A percentile compares a stretch with the other conserved stretches of the same genome.
These are phyloP conservation scores for Petrea volubilis DNA, from an alignment of 257 asterid genomes.

Conservation along the genomic window DNA sequence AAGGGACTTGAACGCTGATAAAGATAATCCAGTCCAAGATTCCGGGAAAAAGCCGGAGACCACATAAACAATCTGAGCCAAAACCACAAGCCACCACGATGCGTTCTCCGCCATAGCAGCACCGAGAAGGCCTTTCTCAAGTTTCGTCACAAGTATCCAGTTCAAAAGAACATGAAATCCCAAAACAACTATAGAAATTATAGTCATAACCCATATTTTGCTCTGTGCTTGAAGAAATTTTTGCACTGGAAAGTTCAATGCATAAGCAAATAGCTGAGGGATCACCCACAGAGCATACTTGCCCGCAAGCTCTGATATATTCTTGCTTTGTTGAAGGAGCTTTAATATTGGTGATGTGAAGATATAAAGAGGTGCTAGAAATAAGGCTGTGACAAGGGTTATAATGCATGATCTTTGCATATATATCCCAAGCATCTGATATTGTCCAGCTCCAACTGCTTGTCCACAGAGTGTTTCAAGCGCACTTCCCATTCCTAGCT, in stretches of 20 bases:
- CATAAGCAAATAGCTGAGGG: constrained; percentile 80
- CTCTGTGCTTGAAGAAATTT: constrained; percentile 89
- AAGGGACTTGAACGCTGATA: constrained; percentile 60
- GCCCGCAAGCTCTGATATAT: constrained; percentile 61
- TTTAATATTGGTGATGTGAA: constrained; percentile 58
- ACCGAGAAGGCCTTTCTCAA: constrained; percentile 61
- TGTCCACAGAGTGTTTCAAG: constrained; percentile 90
- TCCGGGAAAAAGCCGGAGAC: constrained; percentile 69
- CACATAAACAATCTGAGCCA: constrained; percentile 71
- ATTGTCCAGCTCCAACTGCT: constrained; percentile 78
- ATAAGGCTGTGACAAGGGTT: constrained; percentile 45
- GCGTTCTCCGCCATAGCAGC: constrained; percentile 83
- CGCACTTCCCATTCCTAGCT: constrained; percentile 98
- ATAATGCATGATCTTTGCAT: constrained; percentile 78
- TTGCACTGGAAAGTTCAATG: constrained; percentile 74
- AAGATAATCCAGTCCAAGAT: constrained; percentile 82
- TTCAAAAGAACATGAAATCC: constrained; percentile 61
- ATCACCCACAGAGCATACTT: constrained; percentile 65
- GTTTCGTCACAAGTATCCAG: constrained; percentile 63
- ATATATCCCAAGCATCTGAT: constrained; percentile 67
- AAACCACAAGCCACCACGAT: constrained; percentile 82
- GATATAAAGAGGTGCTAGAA: constrained; percentile 58
- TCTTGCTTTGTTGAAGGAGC: constrained; percentile 43
- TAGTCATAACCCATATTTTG: constrained; percentile 83
- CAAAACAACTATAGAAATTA: constrained; percentile 45